These are phyloP conservation scores for Fremontodendron californicum DNA, from an alignment of 345 rosid genomes.

Conservation along the genomic window DNA sequence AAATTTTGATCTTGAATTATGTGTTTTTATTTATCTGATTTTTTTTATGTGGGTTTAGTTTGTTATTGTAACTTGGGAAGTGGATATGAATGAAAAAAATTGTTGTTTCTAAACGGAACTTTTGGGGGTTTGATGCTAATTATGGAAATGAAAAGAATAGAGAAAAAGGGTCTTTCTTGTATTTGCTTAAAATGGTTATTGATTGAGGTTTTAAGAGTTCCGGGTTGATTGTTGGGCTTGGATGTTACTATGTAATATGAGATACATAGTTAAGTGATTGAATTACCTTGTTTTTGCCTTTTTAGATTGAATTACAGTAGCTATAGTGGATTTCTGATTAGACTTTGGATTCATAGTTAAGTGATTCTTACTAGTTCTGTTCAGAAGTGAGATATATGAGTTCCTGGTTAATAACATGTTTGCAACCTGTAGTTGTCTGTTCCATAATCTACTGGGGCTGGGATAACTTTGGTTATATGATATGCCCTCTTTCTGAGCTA, in stretches of 20 bases:
- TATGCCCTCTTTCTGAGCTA: no score
- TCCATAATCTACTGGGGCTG: no score
- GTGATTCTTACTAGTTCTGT: background rate
- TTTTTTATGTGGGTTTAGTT: background rate
- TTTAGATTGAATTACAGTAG: background rate
- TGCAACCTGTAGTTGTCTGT: background rate
- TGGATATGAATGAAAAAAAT: background rate
- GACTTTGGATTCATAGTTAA: background rate
- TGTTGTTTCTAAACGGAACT: background rate
- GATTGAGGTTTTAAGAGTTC: background rate
- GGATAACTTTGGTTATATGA: no score
- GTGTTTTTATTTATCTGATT: background rate
- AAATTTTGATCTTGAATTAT: background rate
- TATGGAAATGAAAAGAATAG: background rate
- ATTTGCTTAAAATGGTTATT: background rate
- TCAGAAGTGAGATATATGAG: background rate
- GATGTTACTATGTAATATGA: background rate
- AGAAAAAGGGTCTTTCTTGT: background rate
- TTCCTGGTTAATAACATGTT: background rate
- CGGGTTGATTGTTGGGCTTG: background rate
- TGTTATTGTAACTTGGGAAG: slow-evolving; percentile 19
- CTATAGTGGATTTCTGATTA: background rate
- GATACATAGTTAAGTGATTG: background rate
- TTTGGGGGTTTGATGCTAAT: background rate
- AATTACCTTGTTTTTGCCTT: background rate